Percentiles rank a stretch among this genome's conserved stretches.
Conservation (phyloP, 1,139 yeast species). For the Candida tropicalis region DNA sequence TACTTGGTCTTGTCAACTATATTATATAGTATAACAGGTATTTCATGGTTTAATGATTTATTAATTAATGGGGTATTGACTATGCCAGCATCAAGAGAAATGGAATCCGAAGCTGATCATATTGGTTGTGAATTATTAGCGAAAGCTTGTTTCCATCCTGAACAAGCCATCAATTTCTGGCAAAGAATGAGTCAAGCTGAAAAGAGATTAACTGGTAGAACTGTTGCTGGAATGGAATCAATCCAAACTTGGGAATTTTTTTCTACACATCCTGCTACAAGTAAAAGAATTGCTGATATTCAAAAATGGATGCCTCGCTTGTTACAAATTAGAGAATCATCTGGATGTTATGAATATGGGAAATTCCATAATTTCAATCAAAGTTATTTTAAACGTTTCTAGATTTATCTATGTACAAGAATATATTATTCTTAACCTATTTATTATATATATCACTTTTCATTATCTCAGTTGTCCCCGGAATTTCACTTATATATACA, state of each 20-base stretch:
- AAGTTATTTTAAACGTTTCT: constrained; percentile 21
- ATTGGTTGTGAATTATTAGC: constrained; percentile 94
- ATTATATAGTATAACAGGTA: constrained; percentile 41
- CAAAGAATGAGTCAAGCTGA: constrained; percentile 73
- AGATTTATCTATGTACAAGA: neutral
- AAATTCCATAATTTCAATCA: constrained; percentile 21
- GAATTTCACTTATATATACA: constrained; percentile 4
- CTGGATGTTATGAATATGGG: constrained; percentile 30
- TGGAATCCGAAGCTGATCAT: constrained; percentile 96
- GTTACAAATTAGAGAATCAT: constrained; percentile 37
- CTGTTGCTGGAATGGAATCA: constrained; percentile 14
- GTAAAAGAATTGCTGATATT: constrained; percentile 69
- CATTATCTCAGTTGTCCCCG: constrained; percentile 3
- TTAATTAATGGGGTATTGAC: constrained; percentile 62
- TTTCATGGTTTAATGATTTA: constrained; percentile 48
- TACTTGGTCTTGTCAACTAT: constrained; percentile 54
- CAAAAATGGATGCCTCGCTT: constrained; percentile 75
- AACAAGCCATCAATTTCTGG: constrained; percentile 79
- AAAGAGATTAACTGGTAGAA: constrained; percentile 17
- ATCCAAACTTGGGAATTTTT: constrained; percentile 48
- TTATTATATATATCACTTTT: constrained; percentile 9
- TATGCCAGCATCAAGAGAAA: constrained; percentile 85
- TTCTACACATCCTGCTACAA: constrained; percentile 90
- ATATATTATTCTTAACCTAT: neutral
- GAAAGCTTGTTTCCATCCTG: constrained; percentile 80